Base-by-base conservation (phyloP, 441 rosid genomes). In the Raphanus hybrid region DNA sequence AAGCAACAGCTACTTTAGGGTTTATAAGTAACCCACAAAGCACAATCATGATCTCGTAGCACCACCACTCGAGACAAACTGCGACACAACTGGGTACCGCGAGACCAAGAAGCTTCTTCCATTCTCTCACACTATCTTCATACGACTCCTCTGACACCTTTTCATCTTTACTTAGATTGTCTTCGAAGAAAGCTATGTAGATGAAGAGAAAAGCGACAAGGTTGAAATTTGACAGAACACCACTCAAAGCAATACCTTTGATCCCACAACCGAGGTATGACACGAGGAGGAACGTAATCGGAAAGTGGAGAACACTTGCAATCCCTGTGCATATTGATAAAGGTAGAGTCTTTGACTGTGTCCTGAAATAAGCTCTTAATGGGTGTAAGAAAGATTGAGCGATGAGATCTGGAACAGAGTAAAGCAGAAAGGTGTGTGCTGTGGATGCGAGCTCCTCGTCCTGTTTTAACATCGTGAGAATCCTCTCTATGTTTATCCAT, bases 351-450 rank as follows among this genome's bases (percentile, higher is more conserved):
- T 52, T 52, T 52, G 57, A 52, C 18, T 52, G 57, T 14, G 57
- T 52, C 57, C 57, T 14, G 57, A 52, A 15, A 52, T 52, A 52
- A 52, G 57, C 57, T 52, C 20, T 52, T 52, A 52, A 15, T 52
- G 57, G 57, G 57, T 52, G 57, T 52, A 52, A 15, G 57, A 52
- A 14, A 14, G 57, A 52, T 52, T 52, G 20, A 52, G 57, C 57
- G 1, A 52, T 3, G 57, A 52, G 57, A 52, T 52, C 57, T 14
- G 57, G 57, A 15, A 15, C 3, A 15, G 57, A 52, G 57, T 52
- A 52, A 52, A 52, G 20, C 8, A 15, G 20, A 52, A 14, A 52
- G 57, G 20, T 52, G 8, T 52, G 20, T 14, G 57, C 57, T 14
- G 3, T 52, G 57, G 57, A 52, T 15, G 20, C 57, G 20, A 52